These are phyloP conservation scores for Aspergillus panamensis DNA, from an alignment of 495 filamentous ascomycete genomes.

Conservation along the genomic window DNA sequence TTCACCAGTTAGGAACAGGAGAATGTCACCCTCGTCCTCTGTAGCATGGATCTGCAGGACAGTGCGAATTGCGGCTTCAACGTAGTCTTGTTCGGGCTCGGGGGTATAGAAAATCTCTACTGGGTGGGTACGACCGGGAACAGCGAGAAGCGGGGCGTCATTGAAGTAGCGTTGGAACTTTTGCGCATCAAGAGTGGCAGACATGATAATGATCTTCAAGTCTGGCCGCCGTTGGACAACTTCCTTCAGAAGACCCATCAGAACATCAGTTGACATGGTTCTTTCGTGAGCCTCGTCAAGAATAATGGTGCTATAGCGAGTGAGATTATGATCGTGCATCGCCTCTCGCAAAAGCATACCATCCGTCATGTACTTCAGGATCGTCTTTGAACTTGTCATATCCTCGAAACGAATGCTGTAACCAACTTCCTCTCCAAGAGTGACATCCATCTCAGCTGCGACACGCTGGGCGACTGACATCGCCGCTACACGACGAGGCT, in stretches of 20 bases:
- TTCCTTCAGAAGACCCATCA: conserved; percentile 93
- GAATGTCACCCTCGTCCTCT: conserved; percentile 89
- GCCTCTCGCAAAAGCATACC: conserved; percentile 98
- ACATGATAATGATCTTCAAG: conserved; percentile 98
- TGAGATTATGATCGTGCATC: conserved; percentile 92
- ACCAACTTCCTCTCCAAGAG: conserved; percentile 90
- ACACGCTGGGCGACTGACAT: conserved; percentile 99
- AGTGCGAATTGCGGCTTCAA: conserved; percentile 90
- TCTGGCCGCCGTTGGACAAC: conserved; percentile 74
- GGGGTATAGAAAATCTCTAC: conserved; percentile 99
- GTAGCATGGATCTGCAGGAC: conserved; percentile 94
- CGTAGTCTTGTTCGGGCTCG: conserved; percentile 93
- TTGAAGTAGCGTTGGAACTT: conserved; percentile 99
- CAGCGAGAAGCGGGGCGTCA: conserved; percentile 85
- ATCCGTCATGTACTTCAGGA: conserved; percentile 99
- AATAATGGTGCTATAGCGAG: conserved; percentile 95
- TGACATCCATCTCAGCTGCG: conserved; percentile 92
- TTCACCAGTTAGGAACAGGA: conserved; percentile 95
- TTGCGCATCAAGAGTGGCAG: conserved; percentile 90
- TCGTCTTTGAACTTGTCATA: conserved; percentile 82
- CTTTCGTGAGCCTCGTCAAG: conserved; percentile 97
- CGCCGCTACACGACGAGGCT: conserved; percentile 94
- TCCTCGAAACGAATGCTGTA: conserved; percentile 99
- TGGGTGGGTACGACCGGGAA: conserved; percentile 92
- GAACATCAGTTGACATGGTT: conserved; percentile 89